Evolutionary conservation across 1,284 basidiomycete genomes (phyloP), one percentile per base, ranked within the genome.

Genomic region (Ustilago hordei): DNA sequence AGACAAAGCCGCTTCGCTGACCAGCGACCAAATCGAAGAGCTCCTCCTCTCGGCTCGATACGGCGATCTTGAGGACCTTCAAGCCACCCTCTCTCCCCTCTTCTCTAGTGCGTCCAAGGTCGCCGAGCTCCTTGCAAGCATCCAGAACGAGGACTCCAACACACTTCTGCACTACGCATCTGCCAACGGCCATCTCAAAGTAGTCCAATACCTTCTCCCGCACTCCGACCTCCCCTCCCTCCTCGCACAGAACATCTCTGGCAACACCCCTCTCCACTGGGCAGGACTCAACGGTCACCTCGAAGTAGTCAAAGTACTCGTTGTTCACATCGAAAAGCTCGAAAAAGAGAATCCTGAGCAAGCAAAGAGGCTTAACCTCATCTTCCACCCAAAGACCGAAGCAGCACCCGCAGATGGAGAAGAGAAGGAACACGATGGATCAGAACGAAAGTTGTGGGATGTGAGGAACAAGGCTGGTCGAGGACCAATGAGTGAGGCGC

Each of bases 241-340:
- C 5, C 75, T 86, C 3, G 60, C 64, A 23, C 82, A 79, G 55
- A 86, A 86, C 69, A 34, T 61, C 1, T 65, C 83, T 0, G 85
- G 85, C 57, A 86, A 85, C 68, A 86, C 85, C 4, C 67, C 85
- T 5, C 62, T 86, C 15, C 85, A 86, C 72, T 86, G 85, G 85
- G 85, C 85, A 0, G 81, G 81, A 2, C 78, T 86, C 36, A 86
- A 86, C 58, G 85, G 85, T 0, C 84, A 86, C 55, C 54, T 84
- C 12, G 63, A 68, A 3, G 52, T 75, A 8, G 83, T 81, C 60
- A 73, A 76, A 38, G 55, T 59, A 7, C 75, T 85, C 35, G 69
- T 84, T 2, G 61, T 71, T 11, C 62, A 67, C 11, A 82, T 85
- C 32, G 82, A 85, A n/a, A 63, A 61, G 35, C 60, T 79, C 35